A percentile compares a stretch with the other conserved stretches of the same genome.
These are phyloP conservation scores for Bipolaris victoriae DNA, from an alignment of 2,329 filamentous ascomycete genomes.

Conservation along the genomic window DNA sequence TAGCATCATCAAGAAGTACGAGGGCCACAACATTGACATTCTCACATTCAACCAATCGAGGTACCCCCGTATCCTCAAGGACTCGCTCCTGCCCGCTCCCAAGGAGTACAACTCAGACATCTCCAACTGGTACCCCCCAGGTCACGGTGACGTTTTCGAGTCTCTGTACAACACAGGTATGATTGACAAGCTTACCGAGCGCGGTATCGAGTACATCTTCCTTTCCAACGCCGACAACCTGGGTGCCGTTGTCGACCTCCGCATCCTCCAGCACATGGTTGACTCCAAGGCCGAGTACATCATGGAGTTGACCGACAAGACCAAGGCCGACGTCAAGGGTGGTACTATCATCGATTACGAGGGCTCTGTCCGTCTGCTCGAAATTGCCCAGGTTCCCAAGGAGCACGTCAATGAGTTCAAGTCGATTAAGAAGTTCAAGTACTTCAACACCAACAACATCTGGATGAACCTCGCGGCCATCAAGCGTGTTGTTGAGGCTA, in stretches of 20 bases:
- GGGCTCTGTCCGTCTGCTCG: constrained; percentile 91
- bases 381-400: constrained; percentile 99
- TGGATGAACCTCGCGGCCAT: constrained; percentile 98
- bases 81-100: constrained; percentile 93
- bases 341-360: constrained; percentile 99
- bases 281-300: constrained; percentile 98
- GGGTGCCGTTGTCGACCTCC: constrained; percentile 94
- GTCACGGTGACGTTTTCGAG: constrained; percentile 99
- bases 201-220: constrained; percentile 97
- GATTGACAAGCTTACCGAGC: constrained; percentile 92
- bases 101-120: constrained; percentile 87
- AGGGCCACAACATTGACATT: constrained; percentile 99
- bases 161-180: constrained; percentile 99
- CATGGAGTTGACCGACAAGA: constrained; percentile 99
- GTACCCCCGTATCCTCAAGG: constrained; percentile 97
- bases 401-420: constrained; percentile 99
- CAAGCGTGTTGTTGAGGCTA: constrained; percentile 98
- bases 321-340: constrained; percentile 99
- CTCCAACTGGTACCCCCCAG: constrained; percentile 97
- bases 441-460: constrained; percentile 99
- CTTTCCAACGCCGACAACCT: constrained; percentile 99
- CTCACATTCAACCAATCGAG: constrained; percentile 99
- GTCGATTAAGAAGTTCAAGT: constrained; percentile 99
- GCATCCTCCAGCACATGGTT: constrained; percentile 99
- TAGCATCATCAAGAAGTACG: constrained; percentile 99